phyloP scores from a whole-genome alignment of 2,329 filamentous ascomycete species.

The Cucurbitaria berberidis region DNA sequence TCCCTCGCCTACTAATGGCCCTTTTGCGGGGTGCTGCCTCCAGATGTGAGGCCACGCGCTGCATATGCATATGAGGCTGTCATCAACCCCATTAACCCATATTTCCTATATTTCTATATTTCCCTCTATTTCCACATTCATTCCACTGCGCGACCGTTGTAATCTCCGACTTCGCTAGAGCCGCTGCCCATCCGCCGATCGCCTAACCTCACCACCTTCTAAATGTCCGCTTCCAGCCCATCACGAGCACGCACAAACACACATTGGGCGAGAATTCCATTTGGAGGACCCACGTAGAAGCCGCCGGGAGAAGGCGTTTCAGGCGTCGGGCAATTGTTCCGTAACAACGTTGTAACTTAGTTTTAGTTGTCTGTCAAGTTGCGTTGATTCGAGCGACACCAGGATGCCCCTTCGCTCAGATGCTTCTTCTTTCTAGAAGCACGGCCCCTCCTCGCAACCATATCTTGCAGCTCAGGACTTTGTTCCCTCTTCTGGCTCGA shows the following conservation, averaged over 20 bases:
- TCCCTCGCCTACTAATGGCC: neutral
- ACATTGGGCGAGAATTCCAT: constrained; percentile 4
- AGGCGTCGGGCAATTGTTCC: neutral
- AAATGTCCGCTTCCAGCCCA: constrained; percentile 4
- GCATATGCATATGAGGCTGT: constrained; percentile 14
- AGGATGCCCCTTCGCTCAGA: neutral
- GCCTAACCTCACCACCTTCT: neutral
- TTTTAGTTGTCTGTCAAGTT: neutral
- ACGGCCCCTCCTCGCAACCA: neutral
- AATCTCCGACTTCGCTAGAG: constrained; percentile 15
- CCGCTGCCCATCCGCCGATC: constrained; percentile 21
- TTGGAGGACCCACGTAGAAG: neutral
- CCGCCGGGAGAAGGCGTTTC: constrained; percentile 11
- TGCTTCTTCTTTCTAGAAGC: neutral
- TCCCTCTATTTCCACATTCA: no score
- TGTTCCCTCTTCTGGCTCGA: neutral
- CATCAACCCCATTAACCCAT: constrained; percentile 8
- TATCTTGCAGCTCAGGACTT: neutral
- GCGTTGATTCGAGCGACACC: neutral
- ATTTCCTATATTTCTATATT: constrained; percentile 8
- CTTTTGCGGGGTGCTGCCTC: constrained; percentile 12
- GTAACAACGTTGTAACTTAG: neutral
- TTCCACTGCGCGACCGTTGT: constrained; percentile 11
- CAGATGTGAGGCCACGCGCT: constrained; percentile 9
- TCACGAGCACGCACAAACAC: constrained; percentile 3